Evolutionary conservation across 257 asterid genomes (phyloP), one percentile per base, ranked within the genome.

Genomic region (Nyctanthes arbortristis): DNA sequence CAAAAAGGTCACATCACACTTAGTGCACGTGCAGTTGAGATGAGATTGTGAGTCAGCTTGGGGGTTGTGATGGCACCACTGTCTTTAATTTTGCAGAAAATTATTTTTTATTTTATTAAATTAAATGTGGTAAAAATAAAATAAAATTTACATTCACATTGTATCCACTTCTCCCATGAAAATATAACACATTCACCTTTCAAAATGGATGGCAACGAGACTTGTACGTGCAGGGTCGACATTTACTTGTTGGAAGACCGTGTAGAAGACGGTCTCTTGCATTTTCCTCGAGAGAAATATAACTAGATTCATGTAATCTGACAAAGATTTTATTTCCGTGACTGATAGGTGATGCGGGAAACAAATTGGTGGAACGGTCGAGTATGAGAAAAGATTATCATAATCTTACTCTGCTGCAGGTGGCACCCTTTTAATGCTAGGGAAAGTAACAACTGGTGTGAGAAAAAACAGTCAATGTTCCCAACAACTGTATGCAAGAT

Each of bases 401-500:
- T n/a, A 45, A 45, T 45, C 18, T 18, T n/a, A n/a, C n/a, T n/a
- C n/a, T n/a, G n/a, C n/a, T n/a, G 18, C 1, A 18, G 55, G 55
- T 45, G 5, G 55, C 10, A 16, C 10, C 24, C 27, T 47, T 18
- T 18, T 47, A 47, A 45, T 47, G 56, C 27, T 7, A 47, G 56
- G 56, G 56, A 47, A 47, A 47, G 56, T 18, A 47, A 47, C 12
- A 47, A 47, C 56, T 20, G 18, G 27, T 47, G 56, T 47, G 24
- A n/a, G 27, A 47, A 20, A 18, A n/a, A n/a, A 47, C 28, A 68
- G 67, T 67, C 57, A 69, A 54, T 32, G 64, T 34, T 56, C 31
- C 40, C 37, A 10, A 31, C 61, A 43, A 74, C 69, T 62, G 72
- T 70, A 32, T 12, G n/a, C 31, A 75, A 66, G 30, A 35, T 71